These are phyloP conservation scores for Geopyxis carbonaria DNA, from an alignment of 495 filamentous ascomycete genomes.

Conservation along the genomic window DNA sequence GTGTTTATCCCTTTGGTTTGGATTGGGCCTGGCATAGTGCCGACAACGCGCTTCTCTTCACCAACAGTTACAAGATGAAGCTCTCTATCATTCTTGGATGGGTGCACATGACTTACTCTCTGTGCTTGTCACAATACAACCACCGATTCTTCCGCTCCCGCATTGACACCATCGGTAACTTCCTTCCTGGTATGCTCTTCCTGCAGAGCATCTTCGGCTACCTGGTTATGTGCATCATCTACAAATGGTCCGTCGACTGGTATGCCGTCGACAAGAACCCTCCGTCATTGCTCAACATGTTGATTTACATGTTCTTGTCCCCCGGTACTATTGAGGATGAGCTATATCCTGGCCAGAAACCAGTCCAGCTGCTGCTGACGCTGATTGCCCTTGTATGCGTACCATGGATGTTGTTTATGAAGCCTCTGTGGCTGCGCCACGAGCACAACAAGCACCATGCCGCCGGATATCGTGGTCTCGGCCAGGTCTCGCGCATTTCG, in stretches of 20 bases:
- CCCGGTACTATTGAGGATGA: conserved; percentile 53
- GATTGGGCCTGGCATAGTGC: conserved; percentile 96
- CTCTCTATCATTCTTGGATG: conserved; percentile 91
- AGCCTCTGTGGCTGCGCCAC: conserved; percentile 81
- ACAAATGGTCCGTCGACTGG: conserved; percentile 96
- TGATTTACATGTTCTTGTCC: conserved; percentile 97
- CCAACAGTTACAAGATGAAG: conserved; percentile 99
- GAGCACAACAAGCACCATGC: conserved; percentile 82
- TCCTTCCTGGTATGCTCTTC: conserved; percentile 96
- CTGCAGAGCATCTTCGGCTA: conserved; percentile 99
- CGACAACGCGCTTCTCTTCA: conserved; percentile 84
- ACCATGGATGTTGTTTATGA: conserved; percentile 79
- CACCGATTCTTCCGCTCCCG: conserved; percentile 83
- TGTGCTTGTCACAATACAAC: conserved; percentile 84
- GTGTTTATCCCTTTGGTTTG: conserved; percentile 86
- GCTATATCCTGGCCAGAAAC: conserved; percentile 59
- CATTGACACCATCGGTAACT: conserved; percentile 92
- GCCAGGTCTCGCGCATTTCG: conserved; percentile 64
- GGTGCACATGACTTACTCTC: conserved; percentile 96
- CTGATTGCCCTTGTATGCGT: conserved; percentile 73
- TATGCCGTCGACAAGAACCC: conserved; percentile 43
- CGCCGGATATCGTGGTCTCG: conserved; percentile 74
- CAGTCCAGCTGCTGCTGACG: conserved; percentile 61
- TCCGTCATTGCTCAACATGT: conserved; percentile 88
- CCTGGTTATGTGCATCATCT: conserved; percentile 78